These are phyloP conservation scores for Phialemoniopsis sp. DNA, from an alignment of 2,329 filamentous ascomycete species.

Conservation along the genomic window DNA sequence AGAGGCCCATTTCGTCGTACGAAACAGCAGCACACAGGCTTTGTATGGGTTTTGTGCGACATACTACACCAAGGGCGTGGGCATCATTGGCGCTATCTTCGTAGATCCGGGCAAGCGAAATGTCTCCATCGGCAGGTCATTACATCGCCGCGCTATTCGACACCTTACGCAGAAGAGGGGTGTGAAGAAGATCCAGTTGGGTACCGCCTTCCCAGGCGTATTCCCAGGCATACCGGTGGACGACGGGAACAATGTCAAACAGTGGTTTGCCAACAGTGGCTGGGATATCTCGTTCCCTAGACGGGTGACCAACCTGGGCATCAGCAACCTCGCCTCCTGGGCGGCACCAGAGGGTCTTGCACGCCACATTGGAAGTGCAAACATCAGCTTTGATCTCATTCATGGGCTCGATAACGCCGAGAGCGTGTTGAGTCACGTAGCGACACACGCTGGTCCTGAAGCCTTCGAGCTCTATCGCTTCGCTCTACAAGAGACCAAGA, in stretches of 20 bases:
- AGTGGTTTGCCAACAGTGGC: slow-evolving; percentile 87
- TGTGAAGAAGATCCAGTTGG: slow-evolving; percentile 77
- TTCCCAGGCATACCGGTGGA: slow-evolving; percentile 76
- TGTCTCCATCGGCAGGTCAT: slow-evolving; percentile 83
- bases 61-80: slow-evolving; percentile 69
- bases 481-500: slow-evolving; percentile 65
- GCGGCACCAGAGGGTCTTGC: slow-evolving; percentile 71
- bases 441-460: slow-evolving; percentile 69
- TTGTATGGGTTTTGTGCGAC: slow-evolving; percentile 91
- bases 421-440: slow-evolving; percentile 70
- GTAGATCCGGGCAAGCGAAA: slow-evolving; percentile 85
- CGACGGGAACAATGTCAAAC: slow-evolving; percentile 44
- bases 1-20: slow-evolving; percentile 85
- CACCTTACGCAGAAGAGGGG: slow-evolving; percentile 65
- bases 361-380: slow-evolving; percentile 67
- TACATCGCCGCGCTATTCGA: slow-evolving; percentile 81
- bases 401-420: slow-evolving; percentile 75
- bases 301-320: slow-evolving; percentile 62
- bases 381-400: slow-evolving; percentile 78
- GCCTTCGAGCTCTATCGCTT: slow-evolving; percentile 75
- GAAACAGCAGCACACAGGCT: slow-evolving; percentile 87
- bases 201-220: slow-evolving; percentile 75
- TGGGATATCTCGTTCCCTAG: slow-evolving; percentile 70
- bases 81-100: slow-evolving; percentile 80
- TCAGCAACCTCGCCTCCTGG: slow-evolving; percentile 71